Base-by-base conservation (phyloP, 2,329 filamentous ascomycete genomes). In the Xylaria multiplex region DNA sequence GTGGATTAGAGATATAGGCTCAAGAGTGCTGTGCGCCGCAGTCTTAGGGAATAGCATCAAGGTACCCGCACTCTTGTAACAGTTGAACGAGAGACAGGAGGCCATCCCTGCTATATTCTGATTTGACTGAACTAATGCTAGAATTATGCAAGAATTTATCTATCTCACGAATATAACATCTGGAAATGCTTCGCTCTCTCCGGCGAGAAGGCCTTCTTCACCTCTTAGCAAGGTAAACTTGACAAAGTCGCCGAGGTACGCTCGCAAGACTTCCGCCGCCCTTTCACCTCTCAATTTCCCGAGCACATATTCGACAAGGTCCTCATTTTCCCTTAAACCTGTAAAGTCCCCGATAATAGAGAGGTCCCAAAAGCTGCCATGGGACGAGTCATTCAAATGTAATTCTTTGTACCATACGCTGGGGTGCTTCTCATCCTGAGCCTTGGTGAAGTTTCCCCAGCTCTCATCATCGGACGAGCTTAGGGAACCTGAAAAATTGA, bases 341-440 rank as follows among this genome's bases (percentile, higher is more conserved):
- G 66, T 68, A 27, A 68, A 65, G 24, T 68, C 66, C 13, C 54
- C 66, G 32, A 68, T 68, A 0, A 66, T 24, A 2, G 62, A 65
- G 32, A 68, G 63, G 7, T 68, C 66, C 66, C 62, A 68, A n/a
- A 68, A 66, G 59, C 66, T 68, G 2, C 63, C 63, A 14, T 68
- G 62, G 2, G 54, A 62, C 1, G 63, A 65, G 6, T 59, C 53
- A 9, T 49, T 45, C 27, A 68, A 37, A 30, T 68, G 66, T 22
- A 68, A 42, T 32, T 68, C 66, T 11, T 42, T 59, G 9, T 6
- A 37, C 66, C 66, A 68, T 42, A 63, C 62, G 7, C 30, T 13
- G 7, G 66, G 59, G 19, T 66, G 59, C 27, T 66, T 62, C 32
- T 66, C 24, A 8, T 59, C 30, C 16, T 68, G 66, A 4, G 63